Conservation (phyloP, 2,329 filamentous ascomycete genomes). For the Aspergillus sp. region DNA sequence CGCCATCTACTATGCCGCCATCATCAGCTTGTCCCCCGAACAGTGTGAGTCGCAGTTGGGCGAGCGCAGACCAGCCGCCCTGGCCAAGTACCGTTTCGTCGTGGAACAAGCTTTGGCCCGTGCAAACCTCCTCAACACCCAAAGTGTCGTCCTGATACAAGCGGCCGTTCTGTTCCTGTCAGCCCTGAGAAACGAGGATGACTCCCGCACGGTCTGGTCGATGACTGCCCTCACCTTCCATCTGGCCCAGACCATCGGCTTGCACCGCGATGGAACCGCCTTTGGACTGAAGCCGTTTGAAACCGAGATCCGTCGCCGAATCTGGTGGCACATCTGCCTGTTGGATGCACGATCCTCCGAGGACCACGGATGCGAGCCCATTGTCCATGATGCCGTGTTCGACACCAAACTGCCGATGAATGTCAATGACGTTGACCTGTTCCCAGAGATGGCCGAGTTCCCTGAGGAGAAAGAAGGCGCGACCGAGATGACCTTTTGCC, state of each 20-base stretch:
- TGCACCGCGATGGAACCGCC: conserved; percentile 34
- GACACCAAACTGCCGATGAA: conserved; percentile 40
- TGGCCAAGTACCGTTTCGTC: conserved; percentile 47
- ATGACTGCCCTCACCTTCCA: conserved; percentile 20
- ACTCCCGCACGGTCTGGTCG: conserved; percentile 19
- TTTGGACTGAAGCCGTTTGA: conserved; percentile 37
- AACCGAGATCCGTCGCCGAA: conserved; percentile 38
- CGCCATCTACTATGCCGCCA: conserved; percentile 48
- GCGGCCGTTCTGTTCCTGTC: conserved; percentile 52
- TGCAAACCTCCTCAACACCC: conserved; percentile 49
- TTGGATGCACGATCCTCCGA: conserved; percentile 39
- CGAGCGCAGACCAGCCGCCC: conserved; percentile 36
- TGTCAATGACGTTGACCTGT: conserved; percentile 40
- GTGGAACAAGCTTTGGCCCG: conserved; percentile 51
- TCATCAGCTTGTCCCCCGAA: conserved; percentile 41
- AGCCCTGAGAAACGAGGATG: conserved; percentile 21
- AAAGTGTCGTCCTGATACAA: conserved; percentile 49
- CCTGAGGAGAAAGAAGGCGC: conserved; percentile 38
- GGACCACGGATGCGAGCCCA: conserved; percentile 36
- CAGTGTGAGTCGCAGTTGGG: conserved; percentile 40
- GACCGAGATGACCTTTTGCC: conserved; percentile 42
- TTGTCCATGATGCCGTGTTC: conserved; percentile 28
- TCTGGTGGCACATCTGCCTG: conserved; percentile 41
- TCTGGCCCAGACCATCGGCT: conserved; percentile 20
- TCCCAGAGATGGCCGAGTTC: conserved; percentile 34